Evolutionary conservation across 2,329 filamentous ascomycete species (phyloP).

Genomic region (Camptophora hylomeconis): DNA sequence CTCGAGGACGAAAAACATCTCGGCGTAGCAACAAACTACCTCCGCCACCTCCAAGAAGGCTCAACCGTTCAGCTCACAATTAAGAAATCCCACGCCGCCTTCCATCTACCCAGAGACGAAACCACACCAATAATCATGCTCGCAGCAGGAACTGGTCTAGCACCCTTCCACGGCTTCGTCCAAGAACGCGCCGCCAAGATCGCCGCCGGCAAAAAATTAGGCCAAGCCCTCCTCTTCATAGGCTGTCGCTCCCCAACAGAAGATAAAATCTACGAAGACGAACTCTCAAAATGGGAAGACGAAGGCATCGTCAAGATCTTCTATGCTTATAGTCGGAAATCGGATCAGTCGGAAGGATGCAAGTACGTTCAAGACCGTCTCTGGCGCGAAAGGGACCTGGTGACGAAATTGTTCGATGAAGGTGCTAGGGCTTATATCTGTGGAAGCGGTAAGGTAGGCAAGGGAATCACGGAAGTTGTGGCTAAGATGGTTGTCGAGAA

Average conservation of each 20-base stretch:
- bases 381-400: slow-evolving; percentile 32
- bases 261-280: slow-evolving; percentile 24
- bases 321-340: slow-evolving; percentile 43
- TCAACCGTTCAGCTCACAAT: slow-evolving; percentile 23
- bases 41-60: slow-evolving; percentile 31
- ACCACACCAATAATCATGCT: slow-evolving; percentile 27
- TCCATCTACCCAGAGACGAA: slow-evolving; percentile 23
- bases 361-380: slow-evolving; percentile 42
- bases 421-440: slow-evolving; percentile 52
- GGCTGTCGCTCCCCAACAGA: slow-evolving; percentile 24
- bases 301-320: slow-evolving; percentile 48
- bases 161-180: slow-evolving; percentile 51
- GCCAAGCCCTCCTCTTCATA: slow-evolving; percentile 23
- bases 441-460: slow-evolving; percentile 42
- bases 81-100: slow-evolving; percentile 23
- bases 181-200: slow-evolving; percentile 42
- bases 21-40: slow-evolving; percentile 50
- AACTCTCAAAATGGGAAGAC: slow-evolving; percentile 42
- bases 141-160: slow-evolving; percentile 38
- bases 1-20: slow-evolving; percentile 40
- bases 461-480: slow-evolving; percentile 32
- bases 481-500: slow-evolving; percentile 21
- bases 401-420: slow-evolving; percentile 32
- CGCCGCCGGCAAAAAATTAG: slow-evolving; percentile 15
- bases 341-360: slow-evolving; percentile 33